A percentile compares a stretch with the other conserved stretches of the same genome.
phyloP scores from a whole-genome alignment of 1,139 yeast species.

The Wickerhamiella infanticola region DNA sequence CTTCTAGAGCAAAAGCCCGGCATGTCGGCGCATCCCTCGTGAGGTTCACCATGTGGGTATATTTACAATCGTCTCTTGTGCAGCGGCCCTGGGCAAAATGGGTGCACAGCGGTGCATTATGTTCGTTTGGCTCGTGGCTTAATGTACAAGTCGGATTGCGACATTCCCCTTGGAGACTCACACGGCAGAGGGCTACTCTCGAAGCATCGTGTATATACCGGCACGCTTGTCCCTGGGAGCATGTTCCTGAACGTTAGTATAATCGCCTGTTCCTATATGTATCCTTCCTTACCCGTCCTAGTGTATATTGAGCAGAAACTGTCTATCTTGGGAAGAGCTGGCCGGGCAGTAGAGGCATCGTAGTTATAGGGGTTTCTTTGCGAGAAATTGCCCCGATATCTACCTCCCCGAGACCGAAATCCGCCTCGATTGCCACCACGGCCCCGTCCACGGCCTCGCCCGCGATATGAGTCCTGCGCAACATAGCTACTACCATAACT shows the following conservation, averaged over 20 bases:
- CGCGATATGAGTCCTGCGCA: background rate
- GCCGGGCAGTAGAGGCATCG: background rate
- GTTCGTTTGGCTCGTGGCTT: slow-evolving; percentile 43
- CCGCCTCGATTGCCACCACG: slow-evolving; percentile 1
- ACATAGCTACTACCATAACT: background rate
- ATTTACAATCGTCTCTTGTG: slow-evolving; percentile 39
- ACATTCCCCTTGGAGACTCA: slow-evolving; percentile 35
- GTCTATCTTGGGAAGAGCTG: slow-evolving; percentile 1
- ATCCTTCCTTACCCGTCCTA: slow-evolving; percentile 18
- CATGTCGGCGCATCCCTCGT: slow-evolving; percentile 37
- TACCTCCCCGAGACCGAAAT: background rate
- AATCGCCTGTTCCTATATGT: background rate
- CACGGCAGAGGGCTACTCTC: slow-evolving; percentile 42
- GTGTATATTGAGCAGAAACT: slow-evolving; percentile 21
- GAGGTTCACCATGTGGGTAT: slow-evolving; percentile 34
- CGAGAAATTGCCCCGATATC: background rate
- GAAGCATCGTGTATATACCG: slow-evolving; percentile 37
- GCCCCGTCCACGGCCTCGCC: slow-evolving; percentile 1
- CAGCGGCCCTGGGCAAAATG: slow-evolving; percentile 40
- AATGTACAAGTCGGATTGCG: slow-evolving; percentile 34
- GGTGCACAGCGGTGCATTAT: slow-evolving; percentile 51
- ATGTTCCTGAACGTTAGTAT: slow-evolving; percentile 29
- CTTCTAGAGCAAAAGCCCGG: slow-evolving; percentile 50
- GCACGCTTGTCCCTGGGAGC: slow-evolving; percentile 40
- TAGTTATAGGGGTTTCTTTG: background rate